Conservation (phyloP, 805 yeast species). For the Kuraishia capsulata region DNA sequence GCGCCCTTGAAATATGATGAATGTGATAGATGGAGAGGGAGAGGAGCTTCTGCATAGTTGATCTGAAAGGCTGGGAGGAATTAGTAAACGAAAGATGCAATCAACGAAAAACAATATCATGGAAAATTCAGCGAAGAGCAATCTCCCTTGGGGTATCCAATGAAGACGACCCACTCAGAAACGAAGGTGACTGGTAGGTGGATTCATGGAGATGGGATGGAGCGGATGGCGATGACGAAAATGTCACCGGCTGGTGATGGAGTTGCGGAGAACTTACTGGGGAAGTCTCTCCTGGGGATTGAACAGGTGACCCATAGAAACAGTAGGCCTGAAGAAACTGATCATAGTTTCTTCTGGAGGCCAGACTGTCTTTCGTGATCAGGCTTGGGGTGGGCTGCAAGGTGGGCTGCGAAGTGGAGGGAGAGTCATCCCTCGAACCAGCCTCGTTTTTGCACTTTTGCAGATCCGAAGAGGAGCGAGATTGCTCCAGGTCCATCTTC, state of each 20-base stretch:
- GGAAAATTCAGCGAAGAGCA: background rate
- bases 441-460: background rate
- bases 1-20: too few relatives aligned
- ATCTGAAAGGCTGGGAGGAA: too few relatives aligned
- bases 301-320: constrained; percentile 14
- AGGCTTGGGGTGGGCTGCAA: constrained; percentile 1
- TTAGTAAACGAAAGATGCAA: too few relatives aligned
- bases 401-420: constrained; percentile 1
- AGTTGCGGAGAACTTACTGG: background rate
- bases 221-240: too few relatives aligned
- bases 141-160: background rate
- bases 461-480: background rate
- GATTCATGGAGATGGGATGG: background rate
- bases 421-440: background rate
- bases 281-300: background rate
- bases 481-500: background rate
- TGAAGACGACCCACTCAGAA: background rate
- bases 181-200: background rate
- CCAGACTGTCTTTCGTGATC: constrained; percentile 2
- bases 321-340: constrained; percentile 17
- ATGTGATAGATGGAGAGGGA: too few relatives aligned
- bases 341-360: constrained; percentile 6
- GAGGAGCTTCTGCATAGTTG: too few relatives aligned
- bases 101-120: too few relatives aligned
- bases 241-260: too few relatives aligned